Base-by-base conservation (phyloP, 2,329 filamentous ascomycete genomes). In the Taxawa tesnikishii region DNA sequence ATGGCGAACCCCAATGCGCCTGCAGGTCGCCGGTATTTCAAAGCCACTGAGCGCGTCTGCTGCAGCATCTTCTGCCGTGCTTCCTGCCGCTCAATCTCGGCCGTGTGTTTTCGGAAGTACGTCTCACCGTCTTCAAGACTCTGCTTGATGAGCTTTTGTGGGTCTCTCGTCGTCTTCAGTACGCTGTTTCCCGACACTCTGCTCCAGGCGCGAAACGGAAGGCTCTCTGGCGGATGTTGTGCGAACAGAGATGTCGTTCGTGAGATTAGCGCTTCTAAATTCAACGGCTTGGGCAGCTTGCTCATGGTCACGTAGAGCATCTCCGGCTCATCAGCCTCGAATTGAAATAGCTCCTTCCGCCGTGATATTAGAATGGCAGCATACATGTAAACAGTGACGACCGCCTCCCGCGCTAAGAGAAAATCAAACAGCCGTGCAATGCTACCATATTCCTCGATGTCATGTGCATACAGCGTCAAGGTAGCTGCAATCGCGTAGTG, bases 401-500 rank as follows among this genome's bases (percentile, higher is more conserved):
- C 79, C n/a, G 87, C 83, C 54, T 92, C 83, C 29, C 73, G 74
- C 3, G 88, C 83, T 4, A 98, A 67, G 29, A 98, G 70, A 33
- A 88, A 87, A 59, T 98, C 90, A 54, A 94, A 98, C 1, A 98
- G 63, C 15, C 90, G 75, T 19, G 85, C 74, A 49, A 98, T 96
- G 43, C 88, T 81, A 40, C 73, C 73, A 53, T 94, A 94, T 26
- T 79, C 76, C 55, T 90, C 79, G 39, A 98, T 85, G 53, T 96
- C 88, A 58, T 98, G 90, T 12, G 90, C 85, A 55, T 94, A 98
- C 63, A 98, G 77, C 19, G 92, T 98, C 26, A 98, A 68, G 1
- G 85, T 94, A 29, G 84, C 85, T n/a, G 83, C 77, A 4, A 98
- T 67, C 4, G 90, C 90, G 55, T 94, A 98, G 55, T 87, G 94